These are phyloP conservation scores for Lactuca saligna DNA, from an alignment of 129 eudicot species.

Conservation along the genomic window DNA sequence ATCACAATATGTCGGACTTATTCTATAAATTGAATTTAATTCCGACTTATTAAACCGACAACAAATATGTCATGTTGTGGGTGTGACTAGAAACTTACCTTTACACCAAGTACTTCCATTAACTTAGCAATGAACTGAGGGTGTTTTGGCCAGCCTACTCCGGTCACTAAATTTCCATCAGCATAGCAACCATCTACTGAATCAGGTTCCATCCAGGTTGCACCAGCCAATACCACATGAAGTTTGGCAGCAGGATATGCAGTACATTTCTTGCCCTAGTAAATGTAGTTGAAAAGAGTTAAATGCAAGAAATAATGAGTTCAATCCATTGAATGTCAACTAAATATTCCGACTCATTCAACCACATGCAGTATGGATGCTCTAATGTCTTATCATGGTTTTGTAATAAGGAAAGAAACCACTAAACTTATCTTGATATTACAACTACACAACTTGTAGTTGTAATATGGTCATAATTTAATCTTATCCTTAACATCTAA, in stretches of 20 bases:
- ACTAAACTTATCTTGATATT: too few species aligned
- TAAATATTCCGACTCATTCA: too few species aligned
- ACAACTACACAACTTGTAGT: too few species aligned
- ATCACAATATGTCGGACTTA: too few species aligned
- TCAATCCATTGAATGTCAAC: too few species aligned
- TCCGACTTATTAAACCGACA: background rate
- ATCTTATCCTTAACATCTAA: too few species aligned
- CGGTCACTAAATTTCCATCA: slow-evolving; percentile 90
- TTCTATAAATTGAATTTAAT: too few species aligned
- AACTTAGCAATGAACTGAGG: slow-evolving; percentile 87
- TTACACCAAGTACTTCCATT: slow-evolving; percentile 62
- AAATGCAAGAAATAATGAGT: background rate
- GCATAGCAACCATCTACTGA: slow-evolving; percentile 85
- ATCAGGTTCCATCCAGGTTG: slow-evolving; percentile 89
- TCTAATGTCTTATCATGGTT: too few species aligned
- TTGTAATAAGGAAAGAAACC: too few species aligned
- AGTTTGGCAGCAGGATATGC: slow-evolving; percentile 95
- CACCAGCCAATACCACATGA: slow-evolving; percentile 76
- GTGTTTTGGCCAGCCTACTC: slow-evolving; percentile 98
- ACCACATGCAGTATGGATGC: too few species aligned
- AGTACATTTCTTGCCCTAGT: slow-evolving; percentile 88
- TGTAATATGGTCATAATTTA: too few species aligned
- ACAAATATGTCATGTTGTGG: background rate
- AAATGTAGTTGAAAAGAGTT: slow-evolving; percentile 4
- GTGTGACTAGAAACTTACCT: slow-evolving; percentile 52